Evolutionary conservation across 441 rosid species (phyloP), one percentile per base, ranked within the genome.

Genomic region (Biscutella laevigata): DNA sequence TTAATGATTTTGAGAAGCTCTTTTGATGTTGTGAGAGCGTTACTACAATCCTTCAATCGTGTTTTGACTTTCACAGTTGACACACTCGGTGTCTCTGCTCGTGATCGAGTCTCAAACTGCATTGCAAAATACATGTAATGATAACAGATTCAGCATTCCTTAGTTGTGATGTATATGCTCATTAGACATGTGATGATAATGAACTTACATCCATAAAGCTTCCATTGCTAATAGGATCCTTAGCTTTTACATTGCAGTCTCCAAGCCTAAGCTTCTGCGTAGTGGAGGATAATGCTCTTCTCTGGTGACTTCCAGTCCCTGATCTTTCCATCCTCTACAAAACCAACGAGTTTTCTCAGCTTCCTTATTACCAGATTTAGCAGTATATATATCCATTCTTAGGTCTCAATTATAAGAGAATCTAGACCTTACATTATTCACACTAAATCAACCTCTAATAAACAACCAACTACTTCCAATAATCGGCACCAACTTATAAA

Each of bases 201-300:
- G n/a, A n/a, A n/a, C 62, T 49, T 82, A 88, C 99, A 86, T 88
- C 96, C 96, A 92, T 88, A 42, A 92, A 73, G 74, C 94, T 81
- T 59, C 74, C 83, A 66, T 82, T 82, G 77, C 88, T 86, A 53
- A 77, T 44, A 30, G 88, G 88, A 66, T 84, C 96, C 54, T 77
- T 67, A 42, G 76, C 64, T 22, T 75, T 78, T 51, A 66, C 73
- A 70, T 49, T 71, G 38, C 69, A 67, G 45, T 83, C 96, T 28
- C 73, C 63, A 50, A 76, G 64, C 81, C 74, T 81, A 53, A 82
- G 85, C 80, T 59, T 83, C 28, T 81, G 89, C 34, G 76, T 72
- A 60, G 67, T 62, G 22, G 88, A 82, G 2, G 86, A 63, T 13
- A n/a, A n/a, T n/a, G 80, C 41, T 82, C 92, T 79, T 80, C 88